phyloP scores from a whole-genome alignment of 2,329 filamentous ascomycete genomes.

The Akanthomyces muscarius region DNA sequence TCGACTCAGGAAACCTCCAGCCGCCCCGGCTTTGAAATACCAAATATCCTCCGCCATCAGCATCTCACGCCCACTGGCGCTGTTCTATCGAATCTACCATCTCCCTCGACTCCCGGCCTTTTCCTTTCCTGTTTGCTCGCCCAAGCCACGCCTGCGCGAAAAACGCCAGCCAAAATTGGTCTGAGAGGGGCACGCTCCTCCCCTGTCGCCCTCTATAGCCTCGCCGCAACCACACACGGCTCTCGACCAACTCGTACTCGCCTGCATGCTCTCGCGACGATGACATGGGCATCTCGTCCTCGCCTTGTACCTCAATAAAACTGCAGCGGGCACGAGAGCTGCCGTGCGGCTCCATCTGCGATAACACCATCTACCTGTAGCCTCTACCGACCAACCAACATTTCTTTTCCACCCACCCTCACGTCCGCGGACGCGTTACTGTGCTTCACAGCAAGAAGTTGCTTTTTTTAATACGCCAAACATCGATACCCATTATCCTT shows the following conservation, averaged over 20 bases:
- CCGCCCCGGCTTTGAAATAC: background rate
- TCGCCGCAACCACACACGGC: constrained; percentile 5
- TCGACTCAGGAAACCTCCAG: background rate
- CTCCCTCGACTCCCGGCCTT: background rate
- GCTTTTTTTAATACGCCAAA: background rate
- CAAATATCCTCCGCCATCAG: background rate
- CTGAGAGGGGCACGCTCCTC: constrained; percentile 12
- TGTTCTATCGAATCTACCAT: background rate
- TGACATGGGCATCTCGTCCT: constrained; percentile 13
- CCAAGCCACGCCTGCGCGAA: constrained; percentile 12
- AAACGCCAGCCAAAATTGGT: constrained; percentile 3
- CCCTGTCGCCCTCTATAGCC: background rate
- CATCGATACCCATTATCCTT: constrained; percentile 12
- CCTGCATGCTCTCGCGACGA: constrained; percentile 16
- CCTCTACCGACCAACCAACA: background rate
- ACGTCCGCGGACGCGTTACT: constrained; percentile 18
- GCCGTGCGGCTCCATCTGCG: constrained; percentile 11
- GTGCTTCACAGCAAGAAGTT: constrained; percentile 12
- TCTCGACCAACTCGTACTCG: background rate
- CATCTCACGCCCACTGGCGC: background rate
- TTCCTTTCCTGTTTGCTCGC: background rate
- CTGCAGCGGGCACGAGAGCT: constrained; percentile 15
- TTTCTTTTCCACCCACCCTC: constrained; percentile 18
- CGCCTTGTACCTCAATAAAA: constrained; percentile 10
- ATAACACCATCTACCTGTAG: background rate